phyloP scores from a whole-genome alignment of 192 early-diverging fungal species.

The Rhizophlyctis rosea region DNA sequence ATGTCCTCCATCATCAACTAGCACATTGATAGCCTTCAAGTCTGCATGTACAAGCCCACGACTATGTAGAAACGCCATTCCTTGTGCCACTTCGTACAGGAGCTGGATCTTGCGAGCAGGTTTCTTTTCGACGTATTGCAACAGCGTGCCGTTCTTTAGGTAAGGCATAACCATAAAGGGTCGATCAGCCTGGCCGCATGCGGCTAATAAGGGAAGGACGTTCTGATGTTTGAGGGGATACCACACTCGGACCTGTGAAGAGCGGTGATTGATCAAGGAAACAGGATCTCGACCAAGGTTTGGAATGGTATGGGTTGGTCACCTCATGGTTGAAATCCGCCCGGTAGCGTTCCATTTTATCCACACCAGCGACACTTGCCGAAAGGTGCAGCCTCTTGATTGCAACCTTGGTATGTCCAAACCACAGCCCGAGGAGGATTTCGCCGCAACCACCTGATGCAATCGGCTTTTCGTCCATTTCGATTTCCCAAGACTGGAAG shows the following conservation, averaged over 20 bases:
- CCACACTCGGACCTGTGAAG: slow-evolving; percentile 39
- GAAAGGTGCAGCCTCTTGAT: too few relatives aligned
- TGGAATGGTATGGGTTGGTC: too few relatives aligned
- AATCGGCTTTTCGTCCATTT: too few relatives aligned
- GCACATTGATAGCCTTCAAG: slow-evolving; percentile 39
- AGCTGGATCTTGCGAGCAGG: slow-evolving; percentile 12
- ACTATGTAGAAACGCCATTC: slow-evolving; percentile 38
- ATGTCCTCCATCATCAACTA: slow-evolving; percentile 13
- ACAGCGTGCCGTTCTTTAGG: slow-evolving; percentile 27
- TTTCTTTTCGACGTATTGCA: slow-evolving; percentile 27
- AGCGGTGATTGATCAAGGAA: too few relatives aligned
- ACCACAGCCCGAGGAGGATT: too few relatives aligned
- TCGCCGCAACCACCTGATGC: too few relatives aligned
- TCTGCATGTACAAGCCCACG: slow-evolving; percentile 31
- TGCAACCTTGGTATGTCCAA: too few relatives aligned
- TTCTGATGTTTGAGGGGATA: slow-evolving; percentile 36
- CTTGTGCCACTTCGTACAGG: slow-evolving; percentile 35
- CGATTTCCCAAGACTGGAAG: too few relatives aligned
- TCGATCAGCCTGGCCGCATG: slow-evolving; percentile 29
- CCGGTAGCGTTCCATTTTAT: too few relatives aligned
- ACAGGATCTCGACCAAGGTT: too few relatives aligned
- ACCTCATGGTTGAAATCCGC: too few relatives aligned
- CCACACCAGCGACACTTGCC: too few relatives aligned
- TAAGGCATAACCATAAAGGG: slow-evolving; percentile 46
- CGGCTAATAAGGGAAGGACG: slow-evolving; percentile 40